Evolutionary conservation across 805 yeast genomes (phyloP).

Genomic region (Starmera pachycereana): DNA sequence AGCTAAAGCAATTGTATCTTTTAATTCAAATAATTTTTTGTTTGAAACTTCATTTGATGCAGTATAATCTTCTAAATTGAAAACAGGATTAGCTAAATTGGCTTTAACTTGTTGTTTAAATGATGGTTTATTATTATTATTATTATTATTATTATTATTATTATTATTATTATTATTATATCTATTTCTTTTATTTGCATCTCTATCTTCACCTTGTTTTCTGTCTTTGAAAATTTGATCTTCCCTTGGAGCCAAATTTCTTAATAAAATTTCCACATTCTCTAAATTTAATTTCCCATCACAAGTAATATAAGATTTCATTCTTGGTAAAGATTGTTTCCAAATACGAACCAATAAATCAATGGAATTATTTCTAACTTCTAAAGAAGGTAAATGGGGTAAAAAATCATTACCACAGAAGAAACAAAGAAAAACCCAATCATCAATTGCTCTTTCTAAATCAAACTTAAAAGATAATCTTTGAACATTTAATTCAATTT

Average conservation of each 20-base stretch:
- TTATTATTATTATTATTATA: conserved; percentile 52
- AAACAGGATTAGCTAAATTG: neutral
- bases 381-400: conserved; percentile 91
- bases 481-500: conserved; percentile 67
- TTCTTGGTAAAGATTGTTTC: conserved; percentile 59
- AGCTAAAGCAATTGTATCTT: conserved; percentile 55
- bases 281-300: conserved; percentile 76
- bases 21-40: conserved; percentile 57
- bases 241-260: conserved; percentile 60
- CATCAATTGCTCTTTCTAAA: conserved; percentile 92
- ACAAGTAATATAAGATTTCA: conserved; percentile 74
- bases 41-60: conserved; percentile 36
- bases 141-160: conserved; percentile 48
- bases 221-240: conserved; percentile 64
- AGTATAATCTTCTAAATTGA: neutral
- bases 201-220: conserved; percentile 60
- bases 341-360: conserved; percentile 74
- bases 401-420: conserved; percentile 97
- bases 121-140: conserved; percentile 23
- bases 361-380: conserved; percentile 90
- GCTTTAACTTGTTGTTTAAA: conserved; percentile 7
- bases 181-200: conserved; percentile 45
- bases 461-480: conserved; percentile 68
- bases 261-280: conserved; percentile 65
- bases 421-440: conserved; percentile 98